These are phyloP conservation scores for Tricholoma terreum DNA, from an alignment of 768 basidiomycete species.

Conservation along the genomic window DNA sequence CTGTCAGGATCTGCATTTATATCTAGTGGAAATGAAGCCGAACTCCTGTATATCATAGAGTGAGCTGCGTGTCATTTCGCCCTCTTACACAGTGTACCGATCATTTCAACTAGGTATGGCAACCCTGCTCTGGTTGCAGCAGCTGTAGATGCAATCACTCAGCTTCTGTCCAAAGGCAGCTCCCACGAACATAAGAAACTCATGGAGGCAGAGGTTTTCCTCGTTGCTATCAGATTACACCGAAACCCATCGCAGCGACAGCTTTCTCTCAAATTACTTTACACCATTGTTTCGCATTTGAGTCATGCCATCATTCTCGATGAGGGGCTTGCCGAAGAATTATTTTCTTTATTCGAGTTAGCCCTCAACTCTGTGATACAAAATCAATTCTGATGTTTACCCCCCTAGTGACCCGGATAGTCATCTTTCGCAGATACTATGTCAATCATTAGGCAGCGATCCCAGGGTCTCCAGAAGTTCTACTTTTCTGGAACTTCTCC, in stretches of 20 bases:
- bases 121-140: conserved; percentile 8
- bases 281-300: conserved; percentile 10
- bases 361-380: not conserved
- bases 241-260: conserved; percentile 4
- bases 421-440: conserved; percentile 9
- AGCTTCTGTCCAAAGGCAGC: conserved; percentile 13
- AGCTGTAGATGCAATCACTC: conserved; percentile 11
- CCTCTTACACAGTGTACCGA: not conserved
- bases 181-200: conserved; percentile 12
- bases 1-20: conserved; percentile 16
- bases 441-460: conserved; percentile 11
- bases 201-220: conserved; percentile 12
- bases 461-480: conserved; percentile 6
- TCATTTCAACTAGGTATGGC: conserved; percentile 5
- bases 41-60: conserved; percentile 13
- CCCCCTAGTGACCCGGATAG: conserved; percentile 15
- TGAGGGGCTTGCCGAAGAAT: conserved; percentile 5
- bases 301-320: conserved; percentile 12
- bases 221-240: conserved; percentile 9
- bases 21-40: conserved; percentile 11
- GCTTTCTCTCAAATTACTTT: conserved; percentile 14
- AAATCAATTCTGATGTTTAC: conserved; percentile 1
- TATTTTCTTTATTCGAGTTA: conserved; percentile 18
- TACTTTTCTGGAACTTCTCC: conserved; percentile 10
- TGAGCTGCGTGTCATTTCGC: not conserved